These are phyloP conservation scores for Canavalia ensiformis DNA, from an alignment of 306 rosid species.

Conservation along the genomic window DNA sequence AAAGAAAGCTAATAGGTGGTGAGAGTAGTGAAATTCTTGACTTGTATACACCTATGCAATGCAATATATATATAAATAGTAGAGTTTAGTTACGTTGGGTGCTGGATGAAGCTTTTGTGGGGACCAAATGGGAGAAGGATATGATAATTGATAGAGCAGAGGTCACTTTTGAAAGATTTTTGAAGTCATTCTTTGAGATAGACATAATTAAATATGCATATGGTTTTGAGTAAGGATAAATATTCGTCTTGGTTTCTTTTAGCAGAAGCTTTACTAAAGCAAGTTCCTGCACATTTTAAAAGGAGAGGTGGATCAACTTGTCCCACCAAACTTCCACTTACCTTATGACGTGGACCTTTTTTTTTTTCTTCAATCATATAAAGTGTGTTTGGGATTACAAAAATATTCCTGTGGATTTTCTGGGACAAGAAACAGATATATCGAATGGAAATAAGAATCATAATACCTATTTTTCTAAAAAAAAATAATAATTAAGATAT, in stretches of 20 bases:
- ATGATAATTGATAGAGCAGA: background rate
- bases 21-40: too few relatives aligned
- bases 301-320: constrained; percentile 26
- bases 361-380: too few relatives aligned
- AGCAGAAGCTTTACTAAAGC: constrained; percentile 34
- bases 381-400: too few relatives aligned
- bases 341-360: background rate
- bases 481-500: too few relatives aligned
- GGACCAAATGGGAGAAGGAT: constrained; percentile 28
- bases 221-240: constrained; percentile 30
- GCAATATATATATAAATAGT: too few relatives aligned
- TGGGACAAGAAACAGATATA: too few relatives aligned
- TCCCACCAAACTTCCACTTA: constrained; percentile 46
- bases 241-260: constrained; percentile 29
- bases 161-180: constrained; percentile 16
- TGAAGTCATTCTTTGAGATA: constrained; percentile 30
- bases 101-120: background rate
- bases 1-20: too few relatives aligned
- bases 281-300: constrained; percentile 30
- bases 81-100: background rate
- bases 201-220: constrained; percentile 10
- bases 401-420: too few relatives aligned
- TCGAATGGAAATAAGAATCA: too few relatives aligned
- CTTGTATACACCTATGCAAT: too few relatives aligned
- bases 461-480: too few relatives aligned